Base-by-base conservation (phyloP, 2,329 filamentous ascomycete species). In the Stemphylium beticola region DNA sequence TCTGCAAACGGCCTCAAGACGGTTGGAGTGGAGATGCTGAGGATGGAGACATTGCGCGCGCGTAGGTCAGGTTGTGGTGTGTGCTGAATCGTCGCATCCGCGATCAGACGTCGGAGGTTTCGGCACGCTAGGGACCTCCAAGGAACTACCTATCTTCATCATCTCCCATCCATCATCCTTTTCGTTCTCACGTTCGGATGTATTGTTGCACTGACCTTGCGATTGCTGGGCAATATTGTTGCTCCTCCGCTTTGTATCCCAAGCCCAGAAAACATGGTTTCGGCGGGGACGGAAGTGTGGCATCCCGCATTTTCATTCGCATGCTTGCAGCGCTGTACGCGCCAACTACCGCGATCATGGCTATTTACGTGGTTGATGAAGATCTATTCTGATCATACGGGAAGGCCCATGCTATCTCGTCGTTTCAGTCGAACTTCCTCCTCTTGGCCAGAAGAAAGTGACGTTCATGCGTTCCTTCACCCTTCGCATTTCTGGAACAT, bases 401-500 rank as follows among this genome's bases (percentile, higher is more conserved):
- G 53, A 44, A 55, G 34, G 58, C 48, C 59, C 60, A 59, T 64
- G 58, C 49, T 49, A 29, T 45, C 46, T 22, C 32, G 45, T 52
- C 45, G 64, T 69, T 69, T 68, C 65, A 67, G 55, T 50, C 49
- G 43, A 46, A 50, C 40, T 45, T 53, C 49, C 54, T 38, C 57
- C 55, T 41, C 43, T 56, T 42, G 40, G 40, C 47, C 49, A 37
- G 49, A 45, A 53, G 44, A 53, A 58, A 63, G 57, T 59, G 39
- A 48, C 41, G 34, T 65, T 71, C 53, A 72, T 72, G 71, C 69
- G 58, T 59, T 64, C 53, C 48, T 50, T 59, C 55, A 51, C 61
- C 63, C 61, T 51, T 63, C 45, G 55, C 56, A 58, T 62, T 62
- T 47, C 47, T 49, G 53, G 55, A 54, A 43, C 49, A 45, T 55